Evolutionary conservation across 169 alveolate genomes (phyloP).

Genomic region (Plasmodium fragile): DNA sequence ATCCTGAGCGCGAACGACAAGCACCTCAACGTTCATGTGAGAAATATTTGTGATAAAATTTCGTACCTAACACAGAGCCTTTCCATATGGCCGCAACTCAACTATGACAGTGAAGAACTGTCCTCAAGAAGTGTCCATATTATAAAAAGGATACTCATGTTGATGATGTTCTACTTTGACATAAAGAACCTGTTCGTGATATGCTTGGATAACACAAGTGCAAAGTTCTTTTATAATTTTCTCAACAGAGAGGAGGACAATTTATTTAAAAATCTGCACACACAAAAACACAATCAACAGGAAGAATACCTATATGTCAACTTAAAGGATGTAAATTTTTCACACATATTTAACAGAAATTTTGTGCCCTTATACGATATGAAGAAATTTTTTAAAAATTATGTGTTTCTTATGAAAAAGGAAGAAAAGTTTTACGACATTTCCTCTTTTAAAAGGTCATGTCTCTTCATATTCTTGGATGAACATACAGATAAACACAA

Average conservation of each 20-base stretch:
- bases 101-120: not conserved
- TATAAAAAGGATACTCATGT: constrained; percentile 29
- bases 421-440: constrained; percentile 40
- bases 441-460: constrained; percentile 51
- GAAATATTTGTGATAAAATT: constrained; percentile 73
- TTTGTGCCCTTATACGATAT: constrained; percentile 45
- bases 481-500: constrained; percentile 42
- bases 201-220: constrained; percentile 49
- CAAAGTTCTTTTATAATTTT: constrained; percentile 42
- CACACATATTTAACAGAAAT: constrained; percentile 42
- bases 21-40: constrained; percentile 26
- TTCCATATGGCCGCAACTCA: constrained; percentile 42
- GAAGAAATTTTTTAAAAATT: constrained; percentile 33
- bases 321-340: constrained; percentile 35
- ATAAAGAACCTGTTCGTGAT: constrained; percentile 51
- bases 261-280: constrained; percentile 4
- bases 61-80: constrained; percentile 59
- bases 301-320: constrained; percentile 15
- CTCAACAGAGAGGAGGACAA: constrained; percentile 31
- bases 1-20: constrained; percentile 57
- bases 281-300: not conserved
- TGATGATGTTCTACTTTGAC: constrained; percentile 46
- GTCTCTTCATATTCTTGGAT: constrained; percentile 65
- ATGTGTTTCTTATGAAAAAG: constrained; percentile 52
- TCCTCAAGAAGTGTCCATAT: not conserved